A percentile compares a stretch with the other conserved stretches of the same genome.
These are phyloP conservation scores for Lactuca saligna DNA, from an alignment of 129 eudicot genomes.

Conservation along the genomic window DNA sequence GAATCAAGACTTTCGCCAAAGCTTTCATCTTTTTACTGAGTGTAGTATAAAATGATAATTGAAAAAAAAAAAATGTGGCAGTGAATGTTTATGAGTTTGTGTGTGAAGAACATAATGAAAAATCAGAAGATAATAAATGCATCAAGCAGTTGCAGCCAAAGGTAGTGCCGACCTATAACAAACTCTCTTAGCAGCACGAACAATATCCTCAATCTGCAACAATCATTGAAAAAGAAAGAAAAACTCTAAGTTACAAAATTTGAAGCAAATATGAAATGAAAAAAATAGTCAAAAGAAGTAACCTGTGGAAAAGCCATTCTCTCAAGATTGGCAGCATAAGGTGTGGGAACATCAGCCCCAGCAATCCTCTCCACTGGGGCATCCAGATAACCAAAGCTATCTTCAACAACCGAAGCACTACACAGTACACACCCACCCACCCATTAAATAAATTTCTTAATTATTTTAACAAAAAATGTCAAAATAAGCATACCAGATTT, in stretches of 20 bases:
- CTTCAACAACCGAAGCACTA: slow-evolving; percentile 62
- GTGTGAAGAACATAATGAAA: too few relatives aligned
- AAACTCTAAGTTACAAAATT: not conserved
- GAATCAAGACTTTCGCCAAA: too few relatives aligned
- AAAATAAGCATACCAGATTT: slow-evolving; percentile 54
- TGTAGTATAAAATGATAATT: not conserved
- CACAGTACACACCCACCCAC: not conserved
- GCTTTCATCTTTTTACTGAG: too few relatives aligned
- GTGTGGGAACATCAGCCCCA: slow-evolving; percentile 76
- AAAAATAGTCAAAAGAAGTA: not conserved
- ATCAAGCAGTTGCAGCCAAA: slow-evolving; percentile 48
- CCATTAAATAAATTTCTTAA: not conserved
- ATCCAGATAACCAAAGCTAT: slow-evolving; percentile 65
- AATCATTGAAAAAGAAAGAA: not conserved
- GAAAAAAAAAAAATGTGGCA: too few relatives aligned
- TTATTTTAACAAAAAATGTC: not conserved
- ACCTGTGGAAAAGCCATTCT: slow-evolving; percentile 77
- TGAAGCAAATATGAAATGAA: not conserved
- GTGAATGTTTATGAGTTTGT: too few relatives aligned
- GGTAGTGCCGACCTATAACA: slow-evolving; percentile 57
- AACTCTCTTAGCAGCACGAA: slow-evolving; percentile 70
- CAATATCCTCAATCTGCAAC: slow-evolving; percentile 62
- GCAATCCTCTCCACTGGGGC: slow-evolving; percentile 69
- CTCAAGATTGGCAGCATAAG: slow-evolving; percentile 73
- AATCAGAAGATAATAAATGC: too few relatives aligned